Evolutionary conservation across 2,329 filamentous ascomycete species (phyloP).

Genomic region (Calonectria ilicicola): DNA sequence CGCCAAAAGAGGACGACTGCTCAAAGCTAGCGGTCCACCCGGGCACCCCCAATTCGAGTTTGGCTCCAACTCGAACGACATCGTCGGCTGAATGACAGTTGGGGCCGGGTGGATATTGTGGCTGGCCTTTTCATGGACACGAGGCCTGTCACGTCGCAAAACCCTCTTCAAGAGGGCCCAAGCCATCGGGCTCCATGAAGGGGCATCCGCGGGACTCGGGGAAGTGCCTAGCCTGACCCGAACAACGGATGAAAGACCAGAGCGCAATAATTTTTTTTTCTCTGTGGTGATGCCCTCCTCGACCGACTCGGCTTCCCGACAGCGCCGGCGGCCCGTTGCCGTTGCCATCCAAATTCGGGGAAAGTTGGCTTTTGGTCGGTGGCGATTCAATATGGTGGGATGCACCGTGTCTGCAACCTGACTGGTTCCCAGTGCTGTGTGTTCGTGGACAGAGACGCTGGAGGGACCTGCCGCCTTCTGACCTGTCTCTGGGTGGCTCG

Average conservation of each 20-base stretch:
- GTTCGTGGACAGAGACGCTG: constrained; percentile 21
- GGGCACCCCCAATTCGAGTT: constrained; percentile 29
- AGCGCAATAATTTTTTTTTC: neutral
- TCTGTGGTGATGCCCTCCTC: neutral
- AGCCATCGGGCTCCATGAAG: constrained; percentile 10
- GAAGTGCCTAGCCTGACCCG: constrained; percentile 15
- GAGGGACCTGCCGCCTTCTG: constrained; percentile 29
- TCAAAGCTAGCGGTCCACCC: constrained; percentile 30
- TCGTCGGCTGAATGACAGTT: constrained; percentile 39
- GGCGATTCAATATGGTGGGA: constrained; percentile 4
- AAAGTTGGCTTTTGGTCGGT: neutral
- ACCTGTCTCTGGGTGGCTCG: constrained; percentile 26
- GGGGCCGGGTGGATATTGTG: constrained; percentile 34
- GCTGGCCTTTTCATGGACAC: constrained; percentile 29
- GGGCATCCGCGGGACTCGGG: constrained; percentile 18
- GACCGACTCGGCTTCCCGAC: constrained; percentile 5
- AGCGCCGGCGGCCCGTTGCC: constrained; percentile 17
- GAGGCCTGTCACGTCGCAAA: constrained; percentile 20
- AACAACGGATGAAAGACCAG: neutral
- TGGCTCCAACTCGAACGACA: constrained; percentile 29
- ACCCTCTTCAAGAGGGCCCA: constrained; percentile 7
- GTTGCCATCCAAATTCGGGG: constrained; percentile 1
- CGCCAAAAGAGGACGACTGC: constrained; percentile 24
- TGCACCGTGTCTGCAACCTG: neutral
- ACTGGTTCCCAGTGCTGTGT: neutral